Evolutionary conservation across 2,329 filamentous ascomycete species (phyloP), one percentile per base, ranked within the genome.

Genomic region (Nigrospora sphaerica): DNA sequence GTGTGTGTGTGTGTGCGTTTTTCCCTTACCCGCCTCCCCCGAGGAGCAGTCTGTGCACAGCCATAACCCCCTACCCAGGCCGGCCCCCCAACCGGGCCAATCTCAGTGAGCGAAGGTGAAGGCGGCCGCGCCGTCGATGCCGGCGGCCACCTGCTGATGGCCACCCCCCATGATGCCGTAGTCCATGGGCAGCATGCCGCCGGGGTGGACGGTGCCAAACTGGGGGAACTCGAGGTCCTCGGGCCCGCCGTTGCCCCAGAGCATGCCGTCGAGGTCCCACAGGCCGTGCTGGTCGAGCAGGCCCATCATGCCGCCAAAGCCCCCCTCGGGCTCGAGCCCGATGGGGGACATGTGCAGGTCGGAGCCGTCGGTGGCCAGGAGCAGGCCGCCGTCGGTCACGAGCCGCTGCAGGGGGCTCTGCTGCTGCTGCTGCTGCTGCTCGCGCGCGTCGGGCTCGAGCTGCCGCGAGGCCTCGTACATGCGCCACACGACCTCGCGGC

Each of bases 401-500:
- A 58, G 55, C 47, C 57, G 60, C 46, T 59, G 58, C 50, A 60
- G 57, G 37, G 60, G 60, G 46, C 56, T 60, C 61, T 55, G 52
- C 55, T n/a, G n/a, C n/a, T n/a, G n/a, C n/a, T n/a, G n/a, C n/a
- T n/a, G n/a, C n/a, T n/a, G n/a, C 62, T 56, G 61, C 58, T 53
- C 57, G 61, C 55, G 57, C 33, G 57, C 44, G 23, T 45, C 63
- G 34, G 64, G 62, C 54, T 66, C 66, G 23, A 66, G 64, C 53
- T 70, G 63, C 31, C 67, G 61, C 44, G 67, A 68, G 12, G 80
- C 80, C 54, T 84, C 80, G 57, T 83, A 81, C 65, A 85, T 80
- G 53, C 78, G 73, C 54, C 71, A 74, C 19, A 86, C 74, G 4
- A 83, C 81, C 60, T 85, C 81, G 39, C 80, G 69, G 45, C 78